Evolutionary conservation across 306 rosid genomes (phyloP).

Genomic region (Acacia crassicarpa): DNA sequence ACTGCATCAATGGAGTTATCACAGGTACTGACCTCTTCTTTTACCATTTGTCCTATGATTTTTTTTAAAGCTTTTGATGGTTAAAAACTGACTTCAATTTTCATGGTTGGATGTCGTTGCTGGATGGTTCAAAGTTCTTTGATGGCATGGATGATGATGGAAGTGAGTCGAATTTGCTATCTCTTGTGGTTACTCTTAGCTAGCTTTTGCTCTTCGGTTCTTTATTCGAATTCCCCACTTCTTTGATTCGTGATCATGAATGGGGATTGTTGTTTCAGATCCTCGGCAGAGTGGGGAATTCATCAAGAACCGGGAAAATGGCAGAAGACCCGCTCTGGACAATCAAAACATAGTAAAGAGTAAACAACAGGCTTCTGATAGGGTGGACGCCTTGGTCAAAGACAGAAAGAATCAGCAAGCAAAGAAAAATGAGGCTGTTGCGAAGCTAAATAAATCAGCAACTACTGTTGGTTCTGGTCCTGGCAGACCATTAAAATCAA

Average conservation of each 20-base stretch:
- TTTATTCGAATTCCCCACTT: constrained; percentile 49
- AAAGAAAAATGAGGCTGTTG: constrained; percentile 47
- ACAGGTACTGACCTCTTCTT: constrained; percentile 42
- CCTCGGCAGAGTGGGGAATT: constrained; percentile 65
- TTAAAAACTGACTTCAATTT: constrained; percentile 41
- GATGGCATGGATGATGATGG: constrained; percentile 93
- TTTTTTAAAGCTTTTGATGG: neutral
- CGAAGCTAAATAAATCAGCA: constrained; percentile 45
- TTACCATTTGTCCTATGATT: neutral
- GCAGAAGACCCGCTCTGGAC: constrained; percentile 48
- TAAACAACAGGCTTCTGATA: constrained; percentile 43
- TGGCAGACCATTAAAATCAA: constrained; percentile 54
- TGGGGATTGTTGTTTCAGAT: constrained; percentile 68
- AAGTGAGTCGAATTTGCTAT: constrained; percentile 63
- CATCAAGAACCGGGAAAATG: constrained; percentile 47
- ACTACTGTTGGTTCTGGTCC: constrained; percentile 43
- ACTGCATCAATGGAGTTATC: constrained; percentile 73
- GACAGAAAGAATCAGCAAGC: constrained; percentile 45
- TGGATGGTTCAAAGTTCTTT: constrained; percentile 58
- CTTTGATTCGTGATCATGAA: constrained; percentile 42
- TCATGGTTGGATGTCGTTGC: constrained; percentile 26
- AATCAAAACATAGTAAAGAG: constrained; percentile 38
- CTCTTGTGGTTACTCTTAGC: constrained; percentile 35
- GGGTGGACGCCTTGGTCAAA: constrained; percentile 34
- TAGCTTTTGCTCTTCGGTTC: constrained; percentile 42